Conservation (phyloP, 169 alveolate genomes). For the Eimeria acervulina region DNA sequence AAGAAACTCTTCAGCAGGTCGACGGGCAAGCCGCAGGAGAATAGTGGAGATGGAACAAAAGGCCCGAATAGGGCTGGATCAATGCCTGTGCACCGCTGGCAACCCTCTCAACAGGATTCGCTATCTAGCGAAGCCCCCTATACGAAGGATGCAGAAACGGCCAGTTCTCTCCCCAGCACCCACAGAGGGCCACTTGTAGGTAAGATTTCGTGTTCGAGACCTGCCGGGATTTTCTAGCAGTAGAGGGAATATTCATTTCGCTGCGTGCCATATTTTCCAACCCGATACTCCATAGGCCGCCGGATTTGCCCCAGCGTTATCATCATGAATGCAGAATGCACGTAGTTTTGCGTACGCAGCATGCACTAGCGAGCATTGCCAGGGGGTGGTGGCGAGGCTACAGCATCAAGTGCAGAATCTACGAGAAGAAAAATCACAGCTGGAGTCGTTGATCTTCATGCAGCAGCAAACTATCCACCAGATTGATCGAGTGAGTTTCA, state of each 20-base stretch:
- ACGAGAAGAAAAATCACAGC: slow-evolving; percentile 75
- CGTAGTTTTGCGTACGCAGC: no score
- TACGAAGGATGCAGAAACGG: slow-evolving; percentile 27
- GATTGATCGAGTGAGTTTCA: slow-evolving; percentile 56
- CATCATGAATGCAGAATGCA: background rate
- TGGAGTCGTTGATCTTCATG: slow-evolving; percentile 70
- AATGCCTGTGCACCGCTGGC: slow-evolving; percentile 57
- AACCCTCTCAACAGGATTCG: slow-evolving; percentile 7
- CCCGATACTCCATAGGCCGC: background rate
- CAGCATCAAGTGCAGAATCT: slow-evolving; percentile 77
- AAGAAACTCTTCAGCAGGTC: slow-evolving; percentile 45
- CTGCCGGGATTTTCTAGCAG: background rate
- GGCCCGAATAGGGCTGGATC: slow-evolving; percentile 51
- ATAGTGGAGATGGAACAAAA: background rate
- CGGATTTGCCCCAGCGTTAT: background rate
- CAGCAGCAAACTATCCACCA: slow-evolving; percentile 78
- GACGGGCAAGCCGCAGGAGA: slow-evolving; percentile 11
- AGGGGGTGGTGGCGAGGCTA: slow-evolving; percentile 62
- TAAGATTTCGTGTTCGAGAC: background rate
- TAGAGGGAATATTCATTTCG: background rate
- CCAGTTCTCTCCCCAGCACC: slow-evolving; percentile 62
- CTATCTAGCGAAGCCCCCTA: background rate
- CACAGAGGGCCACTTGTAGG: slow-evolving; percentile 64
- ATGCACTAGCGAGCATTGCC: slow-evolving; percentile 70
- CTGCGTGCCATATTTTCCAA: background rate